phyloP scores from a whole-genome alignment of 2,329 filamentous ascomycete genomes.

The Trichophyton verrucosum region DNA sequence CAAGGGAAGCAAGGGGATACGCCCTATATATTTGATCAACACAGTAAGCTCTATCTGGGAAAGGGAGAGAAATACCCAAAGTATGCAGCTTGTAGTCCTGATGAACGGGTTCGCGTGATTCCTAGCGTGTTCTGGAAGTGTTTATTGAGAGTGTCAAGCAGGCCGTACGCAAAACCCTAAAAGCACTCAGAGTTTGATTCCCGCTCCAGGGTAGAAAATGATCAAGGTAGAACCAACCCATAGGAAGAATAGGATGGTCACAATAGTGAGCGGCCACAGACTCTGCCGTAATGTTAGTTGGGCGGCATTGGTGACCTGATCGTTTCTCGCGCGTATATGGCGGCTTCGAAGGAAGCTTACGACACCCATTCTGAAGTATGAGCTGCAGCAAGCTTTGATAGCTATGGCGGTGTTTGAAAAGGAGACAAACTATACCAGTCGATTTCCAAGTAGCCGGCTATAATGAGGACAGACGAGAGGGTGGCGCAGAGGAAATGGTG shows the following conservation, averaged over 20 bases:
- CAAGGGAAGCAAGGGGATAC: conserved; percentile 43
- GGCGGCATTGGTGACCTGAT: conserved; percentile 29
- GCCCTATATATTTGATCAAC: conserved; percentile 23
- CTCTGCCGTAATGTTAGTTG: conserved; percentile 34
- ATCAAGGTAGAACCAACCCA: conserved; percentile 31
- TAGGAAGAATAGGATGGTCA: conserved; percentile 41
- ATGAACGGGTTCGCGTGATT: conserved; percentile 46
- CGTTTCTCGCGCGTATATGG: conserved; percentile 24
- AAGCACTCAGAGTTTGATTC: neutral
- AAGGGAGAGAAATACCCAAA: conserved; percentile 39
- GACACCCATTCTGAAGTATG: conserved; percentile 18
- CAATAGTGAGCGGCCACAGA: conserved; percentile 32
- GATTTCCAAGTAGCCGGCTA: neutral
- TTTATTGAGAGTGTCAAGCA: conserved; percentile 40
- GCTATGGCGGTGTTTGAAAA: neutral
- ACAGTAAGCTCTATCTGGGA: neutral
- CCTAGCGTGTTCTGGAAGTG: conserved; percentile 47
- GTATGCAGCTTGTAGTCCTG: conserved; percentile 52
- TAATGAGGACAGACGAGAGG: neutral
- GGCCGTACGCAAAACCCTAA: conserved; percentile 38
- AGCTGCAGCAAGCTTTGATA: neutral
- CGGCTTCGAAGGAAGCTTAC: conserved; percentile 21
- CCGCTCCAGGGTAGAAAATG: neutral
- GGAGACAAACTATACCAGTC: neutral
- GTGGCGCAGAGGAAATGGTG: neutral